These are phyloP conservation scores for Microbotryomycetes sp. DNA, from an alignment of 1,284 basidiomycete species.

Conservation along the genomic window DNA sequence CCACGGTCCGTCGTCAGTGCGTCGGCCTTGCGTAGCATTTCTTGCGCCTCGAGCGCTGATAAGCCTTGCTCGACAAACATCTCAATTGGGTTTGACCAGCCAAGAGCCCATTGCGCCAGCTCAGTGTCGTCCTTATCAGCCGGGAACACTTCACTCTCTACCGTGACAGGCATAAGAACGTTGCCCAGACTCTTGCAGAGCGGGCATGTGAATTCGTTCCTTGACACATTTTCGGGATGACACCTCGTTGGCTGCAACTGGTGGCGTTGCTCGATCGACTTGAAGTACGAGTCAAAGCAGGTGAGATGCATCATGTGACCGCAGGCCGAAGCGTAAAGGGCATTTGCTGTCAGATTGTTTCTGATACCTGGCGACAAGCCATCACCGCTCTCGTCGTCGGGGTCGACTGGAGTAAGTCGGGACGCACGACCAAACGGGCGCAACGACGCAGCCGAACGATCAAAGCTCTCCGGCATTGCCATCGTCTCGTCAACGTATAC, in stretches of 20 bases:
- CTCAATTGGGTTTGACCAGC: slow-evolving; percentile 33
- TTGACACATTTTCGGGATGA: slow-evolving; percentile 84
- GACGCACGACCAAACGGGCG: slow-evolving; percentile 31
- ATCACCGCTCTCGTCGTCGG: slow-evolving; percentile 35
- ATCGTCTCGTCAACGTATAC: slow-evolving; percentile 56
- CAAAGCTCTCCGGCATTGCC: slow-evolving; percentile 57
- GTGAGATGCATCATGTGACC: slow-evolving; percentile 96
- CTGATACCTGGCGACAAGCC: slow-evolving; percentile 67
- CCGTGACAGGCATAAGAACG: slow-evolving; percentile 69
- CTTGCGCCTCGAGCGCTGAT: not conserved
- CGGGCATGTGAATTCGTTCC: slow-evolving; percentile 94
- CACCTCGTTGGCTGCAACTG: slow-evolving; percentile 82
- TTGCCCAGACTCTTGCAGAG: slow-evolving; percentile 98
- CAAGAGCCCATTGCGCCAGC: slow-evolving; percentile 7
- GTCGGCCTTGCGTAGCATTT: not conserved
- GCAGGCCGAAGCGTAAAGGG: slow-evolving; percentile 81
- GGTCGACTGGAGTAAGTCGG: slow-evolving; percentile 7
- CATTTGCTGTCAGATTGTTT: slow-evolving; percentile 63
- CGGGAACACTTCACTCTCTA: slow-evolving; percentile 1
- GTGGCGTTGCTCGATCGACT: slow-evolving; percentile 81
- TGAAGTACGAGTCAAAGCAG: slow-evolving; percentile 86
- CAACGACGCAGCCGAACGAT: slow-evolving; percentile 44
- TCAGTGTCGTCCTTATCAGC: slow-evolving; percentile 1
- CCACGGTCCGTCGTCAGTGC: not conserved
- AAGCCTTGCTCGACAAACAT: not conserved